Conservation (phyloP, 768 basidiomycete species). For the Antrodiella citrinella region DNA sequence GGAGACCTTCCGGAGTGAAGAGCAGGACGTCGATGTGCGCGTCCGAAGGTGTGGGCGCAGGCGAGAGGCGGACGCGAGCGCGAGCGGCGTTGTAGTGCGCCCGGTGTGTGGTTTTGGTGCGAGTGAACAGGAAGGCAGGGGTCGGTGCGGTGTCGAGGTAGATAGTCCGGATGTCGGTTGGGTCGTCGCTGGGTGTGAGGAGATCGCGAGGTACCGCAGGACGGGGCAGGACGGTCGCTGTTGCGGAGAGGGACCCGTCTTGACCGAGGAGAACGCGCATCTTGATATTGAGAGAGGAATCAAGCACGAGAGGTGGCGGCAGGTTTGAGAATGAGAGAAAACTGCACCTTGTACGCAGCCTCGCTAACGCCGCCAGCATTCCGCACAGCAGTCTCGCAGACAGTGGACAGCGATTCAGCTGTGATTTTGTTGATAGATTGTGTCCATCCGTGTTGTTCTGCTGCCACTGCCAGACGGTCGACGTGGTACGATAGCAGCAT, state of each 20-base stretch:
- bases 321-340: slow-evolving; percentile 27
- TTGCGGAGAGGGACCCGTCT: slow-evolving; percentile 12
- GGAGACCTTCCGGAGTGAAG: slow-evolving; percentile 38
- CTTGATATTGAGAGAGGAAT: slow-evolving; percentile 30
- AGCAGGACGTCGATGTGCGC: slow-evolving; percentile 52
- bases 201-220: slow-evolving; percentile 10
- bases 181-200: slow-evolving; percentile 27
- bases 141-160: slow-evolving; percentile 50
- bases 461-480: slow-evolving; percentile 49
- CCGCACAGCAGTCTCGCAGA: slow-evolving; percentile 41
- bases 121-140: slow-evolving; percentile 46
- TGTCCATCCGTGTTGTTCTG: slow-evolving; percentile 43
- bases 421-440: slow-evolving; percentile 27
- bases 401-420: slow-evolving; percentile 29
- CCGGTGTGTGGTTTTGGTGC: slow-evolving; percentile 66
- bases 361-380: slow-evolving; percentile 1
- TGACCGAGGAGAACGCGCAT: slow-evolving; percentile 36
- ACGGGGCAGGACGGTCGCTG: slow-evolving; percentile 10
- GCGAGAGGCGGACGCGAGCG: slow-evolving; percentile 39
- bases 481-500: slow-evolving; percentile 55
- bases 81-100: slow-evolving; percentile 55
- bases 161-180: slow-evolving; percentile 34
- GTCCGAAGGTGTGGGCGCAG: slow-evolving; percentile 15
- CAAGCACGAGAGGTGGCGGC: not conserved
- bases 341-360: slow-evolving; percentile 10